A percentile compares a stretch with the other conserved stretches of the same genome.
Evolutionary conservation across 2,329 filamentous ascomycete species (phyloP).

Genomic region (Lachnellula arida): DNA sequence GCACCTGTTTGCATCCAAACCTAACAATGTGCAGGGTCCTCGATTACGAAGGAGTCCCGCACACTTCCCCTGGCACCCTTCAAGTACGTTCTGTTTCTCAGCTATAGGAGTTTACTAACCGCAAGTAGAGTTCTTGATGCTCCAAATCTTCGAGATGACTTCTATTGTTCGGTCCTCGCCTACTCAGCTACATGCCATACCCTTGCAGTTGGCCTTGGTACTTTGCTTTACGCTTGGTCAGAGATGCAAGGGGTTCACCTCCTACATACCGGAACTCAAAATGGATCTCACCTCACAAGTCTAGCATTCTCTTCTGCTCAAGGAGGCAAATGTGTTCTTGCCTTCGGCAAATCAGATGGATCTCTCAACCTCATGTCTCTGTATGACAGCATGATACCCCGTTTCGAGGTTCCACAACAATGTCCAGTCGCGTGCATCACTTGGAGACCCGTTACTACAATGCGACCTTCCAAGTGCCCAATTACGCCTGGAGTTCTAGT

Average conservation of each 20-base stretch:
- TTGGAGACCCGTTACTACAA: conserved; percentile 64
- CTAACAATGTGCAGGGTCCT: conserved; percentile 19
- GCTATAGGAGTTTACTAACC: background rate
- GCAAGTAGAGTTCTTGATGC: conserved; percentile 71
- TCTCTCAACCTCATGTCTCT: conserved; percentile 74
- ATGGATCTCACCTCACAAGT: conserved; percentile 66
- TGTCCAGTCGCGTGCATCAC: conserved; percentile 72
- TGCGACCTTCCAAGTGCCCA: conserved; percentile 48
- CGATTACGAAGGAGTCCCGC: conserved; percentile 32
- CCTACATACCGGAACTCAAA: conserved; percentile 43
- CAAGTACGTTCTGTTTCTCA: conserved; percentile 49
- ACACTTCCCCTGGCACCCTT: conserved; percentile 69
- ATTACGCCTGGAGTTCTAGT: conserved; percentile 44
- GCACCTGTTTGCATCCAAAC: background rate
- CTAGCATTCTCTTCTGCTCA: conserved; percentile 81
- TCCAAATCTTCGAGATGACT: conserved; percentile 85
- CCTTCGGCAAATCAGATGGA: conserved; percentile 76
- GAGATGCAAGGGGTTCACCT: conserved; percentile 64
- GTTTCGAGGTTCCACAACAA: conserved; percentile 71
- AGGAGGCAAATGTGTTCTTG: conserved; percentile 75
- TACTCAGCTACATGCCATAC: conserved; percentile 72
- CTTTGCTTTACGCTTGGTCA: conserved; percentile 83
- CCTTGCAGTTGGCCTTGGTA: conserved; percentile 77
- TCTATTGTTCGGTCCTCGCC: conserved; percentile 87
- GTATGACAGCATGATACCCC: conserved; percentile 58